Evolutionary conservation across 805 yeast species (phyloP), one percentile per base, ranked within the genome.

Genomic region (Candida mattraensis): DNA sequence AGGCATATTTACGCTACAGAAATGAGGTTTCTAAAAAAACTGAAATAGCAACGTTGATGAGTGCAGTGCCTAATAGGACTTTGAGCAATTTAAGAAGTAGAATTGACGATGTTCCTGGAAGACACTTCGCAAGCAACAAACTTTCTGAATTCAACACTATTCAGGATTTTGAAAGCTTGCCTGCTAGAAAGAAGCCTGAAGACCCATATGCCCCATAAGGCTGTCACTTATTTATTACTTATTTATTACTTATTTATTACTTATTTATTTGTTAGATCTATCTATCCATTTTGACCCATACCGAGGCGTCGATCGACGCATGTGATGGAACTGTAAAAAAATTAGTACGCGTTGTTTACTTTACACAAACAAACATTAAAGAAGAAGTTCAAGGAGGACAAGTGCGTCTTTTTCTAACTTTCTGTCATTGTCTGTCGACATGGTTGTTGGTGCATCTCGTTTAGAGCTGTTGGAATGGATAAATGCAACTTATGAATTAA

Each of bases 391-490:
- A n/a, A n/a, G n/a, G n/a, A n/a, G n/a, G n/a, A n/a, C 17, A 32
- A 32, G 11, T 22, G 5, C 7, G 4, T 17, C 5, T n/a, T 16
- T 17, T 7, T 17, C 22, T 12, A 16, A 10, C 16, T 17, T 16
- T 7, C 19, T 30, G 27, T 15, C 5, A 18, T 21, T 11, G 11
- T 26, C 7, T 29, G 22, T 30, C 20, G n/a, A 10, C 13, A 52
- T 52, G 54, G 48, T 45, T 35, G 45, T 76, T 47, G 86, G 86
- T 5, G 94, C 85, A 51, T 85, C 95, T 6, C 77, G 98, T 50
- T 77, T 81, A 28, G 96, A 87, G 50, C 71, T 93, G 12, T 63
- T 93, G 37, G 74, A 72, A 37, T 93, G 98, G 98, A 69, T 93
- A 47, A 91, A 91, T 54, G 69, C 74, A 27, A 72, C 85, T 3